Evolutionary conservation across 75 land plant genomes (phyloP).

Genomic region (Picea sitchensis): DNA sequence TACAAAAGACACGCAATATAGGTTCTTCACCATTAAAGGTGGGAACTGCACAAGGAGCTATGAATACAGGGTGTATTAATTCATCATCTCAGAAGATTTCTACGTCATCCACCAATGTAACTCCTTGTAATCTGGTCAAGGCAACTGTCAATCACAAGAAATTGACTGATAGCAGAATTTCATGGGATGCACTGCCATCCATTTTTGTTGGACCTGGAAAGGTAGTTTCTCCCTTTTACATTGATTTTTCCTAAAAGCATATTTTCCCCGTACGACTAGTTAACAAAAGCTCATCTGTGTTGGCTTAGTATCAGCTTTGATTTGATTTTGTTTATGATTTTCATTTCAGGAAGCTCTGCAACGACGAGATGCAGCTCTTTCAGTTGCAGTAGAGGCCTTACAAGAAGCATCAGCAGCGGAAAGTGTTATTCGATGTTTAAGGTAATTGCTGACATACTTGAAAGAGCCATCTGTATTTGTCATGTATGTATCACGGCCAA

Average conservation of each 20-base stretch:
- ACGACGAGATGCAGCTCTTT: constrained; percentile 63
- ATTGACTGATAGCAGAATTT: constrained; percentile 6
- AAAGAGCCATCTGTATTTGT: not conserved
- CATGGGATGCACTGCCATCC: constrained; percentile 15
- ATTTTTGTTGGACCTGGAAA: constrained; percentile 7
- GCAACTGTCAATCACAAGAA: constrained; percentile 12
- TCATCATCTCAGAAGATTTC: not conserved
- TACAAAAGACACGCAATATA: not conserved
- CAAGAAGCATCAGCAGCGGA: constrained; percentile 92
- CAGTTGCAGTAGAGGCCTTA: constrained; percentile 72
- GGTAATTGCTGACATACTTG: constrained; percentile 28
- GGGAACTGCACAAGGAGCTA: not conserved
- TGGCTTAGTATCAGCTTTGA: not conserved
- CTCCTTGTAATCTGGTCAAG: constrained; percentile 8
- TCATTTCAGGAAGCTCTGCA: constrained; percentile 61
- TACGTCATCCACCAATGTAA: not conserved
- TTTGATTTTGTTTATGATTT: not conserved
- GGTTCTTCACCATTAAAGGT: not conserved
- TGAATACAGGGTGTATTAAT: not conserved
- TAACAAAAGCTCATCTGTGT: no score
- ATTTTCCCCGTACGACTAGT: not conserved
- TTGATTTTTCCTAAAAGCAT: not conserved
- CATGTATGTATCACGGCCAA: no score
- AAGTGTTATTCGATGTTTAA: constrained; percentile 70
- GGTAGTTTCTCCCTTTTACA: constrained; percentile 1